Conservation (phyloP, 768 basidiomycete species). For the Cantharellus cinnabarinus region DNA sequence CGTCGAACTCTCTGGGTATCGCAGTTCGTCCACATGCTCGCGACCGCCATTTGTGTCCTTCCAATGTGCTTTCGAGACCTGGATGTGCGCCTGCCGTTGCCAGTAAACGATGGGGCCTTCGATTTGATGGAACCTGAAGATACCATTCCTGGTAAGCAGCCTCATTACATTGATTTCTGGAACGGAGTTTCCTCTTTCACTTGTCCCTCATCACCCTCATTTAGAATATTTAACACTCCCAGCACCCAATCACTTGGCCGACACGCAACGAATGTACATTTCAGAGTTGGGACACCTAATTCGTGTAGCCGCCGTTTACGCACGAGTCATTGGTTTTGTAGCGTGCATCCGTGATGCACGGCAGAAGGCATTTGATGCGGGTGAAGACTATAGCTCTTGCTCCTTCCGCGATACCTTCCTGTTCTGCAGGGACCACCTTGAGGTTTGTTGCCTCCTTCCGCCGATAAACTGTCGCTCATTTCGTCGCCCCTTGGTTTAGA, state of each 20-base stretch:
- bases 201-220: not conserved
- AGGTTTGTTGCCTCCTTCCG: not conserved
- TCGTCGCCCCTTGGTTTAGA: conserved; percentile 17
- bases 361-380: not conserved
- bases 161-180: not conserved
- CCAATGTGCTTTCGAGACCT: conserved; percentile 6
- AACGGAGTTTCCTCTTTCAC: not conserved
- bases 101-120: conserved; percentile 67
- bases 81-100: conserved; percentile 32
- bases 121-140: conserved; percentile 24
- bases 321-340: conserved; percentile 29
- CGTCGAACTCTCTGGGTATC: conserved; percentile 69
- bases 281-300: conserved; percentile 64
- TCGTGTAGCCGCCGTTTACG: conserved; percentile 43
- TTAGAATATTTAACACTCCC: conserved; percentile 39
- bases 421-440: not conserved
- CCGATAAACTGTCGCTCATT: not conserved
- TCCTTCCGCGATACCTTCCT: not conserved
- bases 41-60: conserved; percentile 19
- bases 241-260: conserved; percentile 15
- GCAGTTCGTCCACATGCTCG: conserved; percentile 35
- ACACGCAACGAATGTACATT: conserved; percentile 24
- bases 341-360: not conserved
- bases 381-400: not conserved
- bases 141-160: conserved; percentile 2